phyloP scores from a whole-genome alignment of 176 grass and related monocot genomes.

The Lolium rigidum region DNA sequence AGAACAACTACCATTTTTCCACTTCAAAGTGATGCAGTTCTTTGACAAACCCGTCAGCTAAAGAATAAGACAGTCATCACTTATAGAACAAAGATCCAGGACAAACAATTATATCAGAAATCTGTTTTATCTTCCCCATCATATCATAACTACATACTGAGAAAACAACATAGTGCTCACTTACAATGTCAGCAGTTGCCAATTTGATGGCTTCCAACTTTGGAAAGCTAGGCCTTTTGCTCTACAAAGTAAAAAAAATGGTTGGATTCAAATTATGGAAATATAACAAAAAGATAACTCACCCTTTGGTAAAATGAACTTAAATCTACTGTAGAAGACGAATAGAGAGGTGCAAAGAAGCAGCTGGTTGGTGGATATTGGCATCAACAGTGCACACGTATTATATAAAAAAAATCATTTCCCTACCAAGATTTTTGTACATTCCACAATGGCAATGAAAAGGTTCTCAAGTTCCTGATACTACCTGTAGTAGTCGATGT shows the following conservation, averaged over 20 bases:
- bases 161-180: constrained; percentile 37
- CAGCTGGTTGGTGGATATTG: not conserved
- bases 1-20: constrained; percentile 72
- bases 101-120: not conserved
- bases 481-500: constrained; percentile 74
- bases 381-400: constrained; percentile 13
- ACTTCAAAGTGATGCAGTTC: constrained; percentile 67
- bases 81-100: constrained; percentile 23
- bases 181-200: constrained; percentile 91
- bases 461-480: constrained; percentile 20
- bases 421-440: not conserved
- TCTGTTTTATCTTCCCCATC: constrained; percentile 20
- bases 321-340: constrained; percentile 8
- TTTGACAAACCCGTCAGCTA: constrained; percentile 80
- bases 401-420: not conserved
- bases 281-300: constrained; percentile 30
- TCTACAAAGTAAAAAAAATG: constrained; percentile 57
- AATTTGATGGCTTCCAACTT: constrained; percentile 95
- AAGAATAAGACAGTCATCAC: constrained; percentile 37
- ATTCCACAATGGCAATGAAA: not conserved
- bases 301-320: constrained; percentile 15
- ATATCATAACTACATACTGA: constrained; percentile 39
- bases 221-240: constrained; percentile 78
- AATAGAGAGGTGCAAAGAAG: constrained; percentile 15
- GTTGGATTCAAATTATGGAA: not conserved